Base-by-base conservation (phyloP, 306 rosid species). In the Dryas octopetala region DNA sequence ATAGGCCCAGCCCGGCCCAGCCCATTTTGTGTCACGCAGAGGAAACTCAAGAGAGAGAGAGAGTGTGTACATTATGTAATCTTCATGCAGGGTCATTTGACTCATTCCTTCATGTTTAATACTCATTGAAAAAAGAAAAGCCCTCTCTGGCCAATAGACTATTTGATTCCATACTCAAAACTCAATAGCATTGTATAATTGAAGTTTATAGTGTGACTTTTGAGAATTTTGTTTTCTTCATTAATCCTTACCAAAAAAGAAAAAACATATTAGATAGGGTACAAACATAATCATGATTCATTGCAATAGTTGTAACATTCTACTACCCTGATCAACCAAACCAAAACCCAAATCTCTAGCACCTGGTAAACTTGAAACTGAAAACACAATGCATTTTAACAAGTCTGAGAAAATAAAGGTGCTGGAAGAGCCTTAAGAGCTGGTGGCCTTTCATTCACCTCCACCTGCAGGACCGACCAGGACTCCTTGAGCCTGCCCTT, bases 401-500 rank as follows among this genome's bases (percentile, higher is more conserved):
- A 48, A 60, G 9, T 79, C 46, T 38, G 13, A 5, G 38, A 5
- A 77, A 46, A 81, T 40, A 40, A 8, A 63, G 15, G 28, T 15
- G 72, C 65, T 40, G 52, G 62, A 19, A 4, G 47, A 23, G 51
- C 68, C 16, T 4, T 46, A 0, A 63, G 7, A n/a, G 28, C 4
- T 9, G 9, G 17, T 3, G 43, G 49, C 45, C 44, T 46, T 46
- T 89, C 86, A 88, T 49, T 87, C 88, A 17, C 84, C 83, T 44
- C 83, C 95, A 62, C 91, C 71, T 0, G 98, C 98, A 46, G 97
- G 97, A 55, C 97, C 97, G 4, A 95, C 98, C 43, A 91, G 91
- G 67, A 95, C 98, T 60, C 98, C 98, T 66, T 91, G 98, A 13
- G 98, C 95, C 61, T 97, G 83, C 15, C 96, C 97, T 84, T 92